Evolutionary conservation across 306 rosid species (phyloP).

Genomic region (Calophaca sinica): DNA sequence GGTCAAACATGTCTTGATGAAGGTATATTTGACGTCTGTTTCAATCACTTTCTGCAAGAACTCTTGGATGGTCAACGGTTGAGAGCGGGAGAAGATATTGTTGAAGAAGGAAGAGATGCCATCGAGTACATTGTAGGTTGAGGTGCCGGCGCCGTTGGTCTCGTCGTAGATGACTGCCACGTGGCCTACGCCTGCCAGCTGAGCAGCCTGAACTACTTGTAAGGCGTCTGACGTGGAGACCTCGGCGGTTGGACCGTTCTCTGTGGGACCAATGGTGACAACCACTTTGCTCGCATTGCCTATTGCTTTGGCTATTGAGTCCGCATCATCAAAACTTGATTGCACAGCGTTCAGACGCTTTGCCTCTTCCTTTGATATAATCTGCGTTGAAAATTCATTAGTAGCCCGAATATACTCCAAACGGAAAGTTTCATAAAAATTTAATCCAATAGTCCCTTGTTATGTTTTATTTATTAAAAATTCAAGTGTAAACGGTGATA

Average conservation of each 20-base stretch:
- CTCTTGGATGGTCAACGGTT: constrained; percentile 63
- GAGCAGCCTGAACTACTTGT: constrained; percentile 83
- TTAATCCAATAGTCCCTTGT: no score
- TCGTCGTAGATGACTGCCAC: constrained; percentile 81
- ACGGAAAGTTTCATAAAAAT: neutral
- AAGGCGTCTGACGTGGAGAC: constrained; percentile 78
- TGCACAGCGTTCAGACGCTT: constrained; percentile 89
- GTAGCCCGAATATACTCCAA: neutral
- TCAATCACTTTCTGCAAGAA: constrained; percentile 75
- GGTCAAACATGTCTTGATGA: constrained; percentile 80
- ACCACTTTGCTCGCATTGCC: constrained; percentile 97
- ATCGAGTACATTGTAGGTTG: constrained; percentile 88
- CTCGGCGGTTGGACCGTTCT: constrained; percentile 75
- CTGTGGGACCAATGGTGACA: constrained; percentile 80
- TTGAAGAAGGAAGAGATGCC: constrained; percentile 85
- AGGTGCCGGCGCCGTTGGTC: constrained; percentile 34
- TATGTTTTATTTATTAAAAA: no score
- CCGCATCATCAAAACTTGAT: constrained; percentile 71
- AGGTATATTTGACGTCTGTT: constrained; percentile 78
- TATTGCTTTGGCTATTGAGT: constrained; percentile 90
- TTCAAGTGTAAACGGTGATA: no score
- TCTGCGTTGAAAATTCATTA: constrained; percentile 52
- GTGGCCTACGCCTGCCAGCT: constrained; percentile 88
- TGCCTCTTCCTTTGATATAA: constrained; percentile 87
- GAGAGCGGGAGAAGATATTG: constrained; percentile 77